Evolutionary conservation across 164 flowering plant genomes (phyloP), one percentile per base, ranked within the genome.

Genomic region (Magnolia changhungtana): DNA sequence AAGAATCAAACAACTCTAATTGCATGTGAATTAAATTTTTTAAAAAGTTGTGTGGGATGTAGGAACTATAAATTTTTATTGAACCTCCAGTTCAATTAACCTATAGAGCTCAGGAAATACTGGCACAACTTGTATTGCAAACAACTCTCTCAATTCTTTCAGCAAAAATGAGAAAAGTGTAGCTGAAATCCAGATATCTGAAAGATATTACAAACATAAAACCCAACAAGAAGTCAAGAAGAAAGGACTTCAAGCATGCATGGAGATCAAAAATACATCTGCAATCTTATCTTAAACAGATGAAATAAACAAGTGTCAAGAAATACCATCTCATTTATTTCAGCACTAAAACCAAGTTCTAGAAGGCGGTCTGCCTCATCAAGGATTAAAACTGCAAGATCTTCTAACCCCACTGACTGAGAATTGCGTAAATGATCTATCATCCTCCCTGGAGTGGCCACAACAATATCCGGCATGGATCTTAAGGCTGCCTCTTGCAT

Each of bases 281-380:
- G 2, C 61, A 55, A 55, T 55, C 13, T 16, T 55, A 55, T 16
- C 18, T 11, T 11, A 23, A 1, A 6, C 8, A 14, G 50, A 31
- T 16, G 71, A 31, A 29, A 68, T 29, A 18, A 68, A 19, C 50
- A 31, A 64, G 49, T 20, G 58, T 8, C 20, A 45, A 37, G 10
- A 61, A 19, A 37, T 90, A 95, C 98, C 94, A 96, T 86, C 76
- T 94, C 96, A 64, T 80, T 86, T 75, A 94, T 91, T 83, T 96
- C 97, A 76, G 92, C 92, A 86, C 84, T 90, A 84, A 96, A 96
- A 75, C 98, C 98, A 78, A 89, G 93, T 85, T 94, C 97, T 61
- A 96, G 83, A 81, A 96, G 98, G 50, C 99, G 94, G 85, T 96
- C 99, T 79, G 99, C 99, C 85, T 96, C 98, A 77, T 96, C 99